Evolutionary conservation across 169 alveolate genomes (phyloP), one percentile per base, ranked within the genome.

Genomic region (Plasmodium knowlesi): DNA sequence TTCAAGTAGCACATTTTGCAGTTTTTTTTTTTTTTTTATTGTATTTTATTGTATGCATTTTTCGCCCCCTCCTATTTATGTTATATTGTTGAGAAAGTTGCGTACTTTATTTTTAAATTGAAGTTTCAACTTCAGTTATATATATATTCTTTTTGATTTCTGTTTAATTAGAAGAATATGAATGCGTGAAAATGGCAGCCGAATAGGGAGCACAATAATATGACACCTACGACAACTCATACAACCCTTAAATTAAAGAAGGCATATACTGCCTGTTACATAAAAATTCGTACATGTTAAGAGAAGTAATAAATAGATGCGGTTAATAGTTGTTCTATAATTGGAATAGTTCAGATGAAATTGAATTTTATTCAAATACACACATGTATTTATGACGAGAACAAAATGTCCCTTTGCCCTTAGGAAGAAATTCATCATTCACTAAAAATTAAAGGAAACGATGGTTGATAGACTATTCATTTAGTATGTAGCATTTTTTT

Each of bases 1-100:
- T 46, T 78, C 61, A 14, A 34, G 12, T 46, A 46, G 12, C 57
- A 46, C n/a, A 46, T 0, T 46, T 46, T 46, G 57, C 57, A 46
- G 57, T 25, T 32, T 19, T 78, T 78, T 78, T 78, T 78, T 25
- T 32, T 19, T 78, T 78, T 78, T 78, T 78, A 34, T 78, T 8
- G 14, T 14, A 78, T 78, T 78, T 34, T 37, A 28, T 39, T 37
- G 53, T 16, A 34, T 14, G n/a, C 16, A 61, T 61, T 61, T 61
- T 2, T 3, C 14, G 39, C 16, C 0, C 14, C 14, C 28, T 1
- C 32, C 32, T 61, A 4, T 78, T 41, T 78, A 6, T 78, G 43
- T 41, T 61, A 37, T 19, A 34, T 19, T 41, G 53, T 22, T 78
- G 53, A n/a, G 34, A 37, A 78, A 28, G 28, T 61, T 34, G 84